These are phyloP conservation scores for Suillus subalutaceus DNA, from an alignment of 768 basidiomycete genomes.

Conservation along the genomic window DNA sequence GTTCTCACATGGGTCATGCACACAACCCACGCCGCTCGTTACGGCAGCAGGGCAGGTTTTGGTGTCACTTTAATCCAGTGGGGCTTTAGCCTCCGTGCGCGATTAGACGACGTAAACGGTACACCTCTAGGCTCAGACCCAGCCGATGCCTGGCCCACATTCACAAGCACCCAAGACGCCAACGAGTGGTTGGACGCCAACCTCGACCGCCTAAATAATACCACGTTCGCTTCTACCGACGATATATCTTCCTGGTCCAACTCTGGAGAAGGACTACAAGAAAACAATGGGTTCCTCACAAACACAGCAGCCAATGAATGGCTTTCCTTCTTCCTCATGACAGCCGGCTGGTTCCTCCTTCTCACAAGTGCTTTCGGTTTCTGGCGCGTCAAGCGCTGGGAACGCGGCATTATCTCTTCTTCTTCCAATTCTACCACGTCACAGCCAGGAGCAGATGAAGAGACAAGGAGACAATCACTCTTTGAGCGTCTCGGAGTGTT, in stretches of 20 bases:
- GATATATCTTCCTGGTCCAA: constrained; percentile 36
- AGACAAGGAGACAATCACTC: constrained; percentile 27
- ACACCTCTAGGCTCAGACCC: constrained; percentile 34
- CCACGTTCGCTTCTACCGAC: constrained; percentile 26
- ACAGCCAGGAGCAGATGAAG: constrained; percentile 23
- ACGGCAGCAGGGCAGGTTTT: constrained; percentile 91
- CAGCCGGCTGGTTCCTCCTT: constrained; percentile 85
- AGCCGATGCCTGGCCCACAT: constrained; percentile 41
- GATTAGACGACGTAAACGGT: constrained; percentile 45
- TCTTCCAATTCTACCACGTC: constrained; percentile 21
- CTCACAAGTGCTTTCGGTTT: constrained; percentile 89
- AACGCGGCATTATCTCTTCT: constrained; percentile 70
- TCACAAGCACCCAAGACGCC: constrained; percentile 47
- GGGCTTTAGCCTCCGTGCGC: constrained; percentile 76
- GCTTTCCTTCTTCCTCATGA: constrained; percentile 96
- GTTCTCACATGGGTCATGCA: constrained; percentile 92
- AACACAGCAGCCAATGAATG: constrained; percentile 86
- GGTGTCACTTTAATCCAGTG: constrained; percentile 98
- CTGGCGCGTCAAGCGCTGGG: constrained; percentile 91
- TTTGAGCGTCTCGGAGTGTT: constrained; percentile 32
- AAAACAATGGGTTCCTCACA: constrained; percentile 36
- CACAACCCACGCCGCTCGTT: constrained; percentile 90
- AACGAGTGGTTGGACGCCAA: constrained; percentile 43
- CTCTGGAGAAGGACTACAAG: constrained; percentile 24
- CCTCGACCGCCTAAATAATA: constrained; percentile 25